phyloP scores from a whole-genome alignment of 2,329 filamentous ascomycete genomes.

The Septoria petroselini region DNA sequence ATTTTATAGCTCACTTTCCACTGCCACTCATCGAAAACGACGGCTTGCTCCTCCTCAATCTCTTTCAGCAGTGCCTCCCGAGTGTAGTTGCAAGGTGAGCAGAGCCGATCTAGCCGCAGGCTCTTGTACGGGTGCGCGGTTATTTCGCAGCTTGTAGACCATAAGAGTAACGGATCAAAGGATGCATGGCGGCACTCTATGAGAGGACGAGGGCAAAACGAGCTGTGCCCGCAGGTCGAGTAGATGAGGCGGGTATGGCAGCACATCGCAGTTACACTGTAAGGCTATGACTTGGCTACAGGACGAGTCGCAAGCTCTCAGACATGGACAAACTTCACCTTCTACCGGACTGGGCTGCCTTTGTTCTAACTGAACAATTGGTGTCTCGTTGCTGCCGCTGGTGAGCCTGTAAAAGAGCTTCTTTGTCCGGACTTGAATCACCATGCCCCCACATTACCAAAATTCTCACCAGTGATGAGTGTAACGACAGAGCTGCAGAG shows the following conservation, averaged over 20 bases:
- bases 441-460: too few relatives aligned
- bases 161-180: constrained; percentile 26
- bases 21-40: constrained; percentile 41
- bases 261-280: too few relatives aligned
- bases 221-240: constrained; percentile 43
- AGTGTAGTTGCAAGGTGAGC: constrained; percentile 33
- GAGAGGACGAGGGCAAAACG: constrained; percentile 37
- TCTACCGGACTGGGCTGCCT: too few relatives aligned
- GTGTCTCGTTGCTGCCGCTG: too few relatives aligned
- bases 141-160: constrained; percentile 31
- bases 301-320: too few relatives aligned
- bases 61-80: constrained; percentile 32
- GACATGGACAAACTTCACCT: too few relatives aligned
- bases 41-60: constrained; percentile 31
- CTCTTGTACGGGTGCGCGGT: constrained; percentile 40
- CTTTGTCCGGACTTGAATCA: too few relatives aligned
- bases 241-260: constrained; percentile 45
- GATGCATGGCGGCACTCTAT: constrained; percentile 37
- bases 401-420: too few relatives aligned
- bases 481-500: too few relatives aligned
- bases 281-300: too few relatives aligned
- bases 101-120: constrained; percentile 37
- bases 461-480: too few relatives aligned
- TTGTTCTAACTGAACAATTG: too few relatives aligned
- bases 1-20: constrained; percentile 44